Base-by-base conservation (phyloP, 768 basidiomycete genomes). In the Russula sp. region DNA sequence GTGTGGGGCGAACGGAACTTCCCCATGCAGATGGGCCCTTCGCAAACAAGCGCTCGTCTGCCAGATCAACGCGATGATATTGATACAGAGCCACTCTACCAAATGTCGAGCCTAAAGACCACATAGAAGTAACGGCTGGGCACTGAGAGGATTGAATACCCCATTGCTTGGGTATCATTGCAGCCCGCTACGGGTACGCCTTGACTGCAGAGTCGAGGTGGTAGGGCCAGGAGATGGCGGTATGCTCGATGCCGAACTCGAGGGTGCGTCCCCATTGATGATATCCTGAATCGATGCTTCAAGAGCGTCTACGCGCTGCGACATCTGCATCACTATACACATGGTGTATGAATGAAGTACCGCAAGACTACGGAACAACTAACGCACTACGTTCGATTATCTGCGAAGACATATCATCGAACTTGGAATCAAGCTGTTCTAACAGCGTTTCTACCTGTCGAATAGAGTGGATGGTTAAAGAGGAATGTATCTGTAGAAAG, bases 271-370 rank as follows among this genome's bases (percentile, higher is more conserved):
- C 34, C 84, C 85, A 64, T 87, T 90, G 71, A 97, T 94, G 53
- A 96, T 89, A 70, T 96, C 94, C 68, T 94, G 91, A 59, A 97
- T 94, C 11, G 94, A 85, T 18, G 85, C 85, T 71, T 97, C 94
- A 35, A 97, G 79, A 18, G 89, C 83, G 70, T 97, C 94, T 22
- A 97, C 94, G 49, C 94, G 83, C 44, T 84, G 82, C 1, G 94
- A 95, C 94, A 96, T 97, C 69, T 93, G 89, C 59, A 77, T 83
- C 94, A 97, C 94, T 96, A 71, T 40, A 55, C 27, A 55, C 27
- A 32, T 4, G 11, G 14, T 61, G n/a, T 4, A 4, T 45, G 1
- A 47, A n/a, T 27, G 50, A 44, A 44, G 6, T 11, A 1, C 22
- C 3, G 8, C 22, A 31, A 11, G 42, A 47, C 9, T 3, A 27